phyloP scores from a whole-genome alignment of 371 early-diverging fungal genomes.

The Saksenaea vasiformis region DNA sequence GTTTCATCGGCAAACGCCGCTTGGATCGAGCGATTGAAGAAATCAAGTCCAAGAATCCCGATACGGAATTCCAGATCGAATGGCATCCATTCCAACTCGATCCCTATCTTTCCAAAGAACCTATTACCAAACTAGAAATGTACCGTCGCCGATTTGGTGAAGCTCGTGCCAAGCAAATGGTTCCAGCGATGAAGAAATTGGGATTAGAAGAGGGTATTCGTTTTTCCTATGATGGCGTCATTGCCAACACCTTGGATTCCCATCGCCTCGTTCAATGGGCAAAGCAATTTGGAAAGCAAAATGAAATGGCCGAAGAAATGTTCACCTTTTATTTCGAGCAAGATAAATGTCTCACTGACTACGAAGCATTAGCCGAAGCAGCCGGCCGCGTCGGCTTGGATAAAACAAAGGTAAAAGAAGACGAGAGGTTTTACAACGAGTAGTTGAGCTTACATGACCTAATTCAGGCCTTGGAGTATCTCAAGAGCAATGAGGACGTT shows the following conservation, averaged over 20 bases:
- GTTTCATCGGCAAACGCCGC: conserved; percentile 70
- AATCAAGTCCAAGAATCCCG: conserved; percentile 48
- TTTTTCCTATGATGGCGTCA: conserved; percentile 60
- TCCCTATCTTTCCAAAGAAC: conserved; percentile 42
- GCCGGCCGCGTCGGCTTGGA: conserved; percentile 67
- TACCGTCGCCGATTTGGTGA: conserved; percentile 66
- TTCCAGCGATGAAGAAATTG: conserved; percentile 49
- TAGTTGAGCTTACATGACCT: not conserved
- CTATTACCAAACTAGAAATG: conserved; percentile 46
- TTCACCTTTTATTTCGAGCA: conserved; percentile 70
- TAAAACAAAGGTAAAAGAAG: conserved; percentile 26
- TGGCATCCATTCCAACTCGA: conserved; percentile 73
- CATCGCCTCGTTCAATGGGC: conserved; percentile 72
- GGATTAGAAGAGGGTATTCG: conserved; percentile 64
- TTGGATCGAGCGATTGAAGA: conserved; percentile 62
- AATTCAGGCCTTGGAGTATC: conserved; percentile 34
- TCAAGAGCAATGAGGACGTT: conserved; percentile 54
- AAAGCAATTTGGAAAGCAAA: conserved; percentile 49
- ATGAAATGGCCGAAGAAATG: conserved; percentile 60
- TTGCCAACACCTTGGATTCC: conserved; percentile 67
- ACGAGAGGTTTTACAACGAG: not conserved
- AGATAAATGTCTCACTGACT: conserved; percentile 60
- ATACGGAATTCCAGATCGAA: conserved; percentile 51
- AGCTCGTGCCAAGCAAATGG: conserved; percentile 43
- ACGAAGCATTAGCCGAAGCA: conserved; percentile 51